Evolutionary conservation across 1,284 basidiomycete species (phyloP).

Genomic region (Heterobasidion parviporum): DNA sequence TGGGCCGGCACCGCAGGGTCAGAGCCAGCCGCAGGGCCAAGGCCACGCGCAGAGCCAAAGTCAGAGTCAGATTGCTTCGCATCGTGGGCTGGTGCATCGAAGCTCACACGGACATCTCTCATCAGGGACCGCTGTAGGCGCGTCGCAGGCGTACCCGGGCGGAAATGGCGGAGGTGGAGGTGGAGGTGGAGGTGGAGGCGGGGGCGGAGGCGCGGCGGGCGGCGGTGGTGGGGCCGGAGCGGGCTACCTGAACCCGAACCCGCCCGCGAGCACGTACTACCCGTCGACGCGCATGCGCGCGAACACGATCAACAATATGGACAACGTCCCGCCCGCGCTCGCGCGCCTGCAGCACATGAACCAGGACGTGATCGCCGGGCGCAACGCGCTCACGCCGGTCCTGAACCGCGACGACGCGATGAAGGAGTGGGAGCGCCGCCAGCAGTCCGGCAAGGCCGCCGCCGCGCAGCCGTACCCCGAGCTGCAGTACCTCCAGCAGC

Average conservation of each 20-base stretch:
- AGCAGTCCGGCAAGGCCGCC: conserved; percentile 60
- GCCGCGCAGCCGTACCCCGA: conserved; percentile 75
- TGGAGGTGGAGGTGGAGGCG: neutral
- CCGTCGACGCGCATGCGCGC: conserved; percentile 61
- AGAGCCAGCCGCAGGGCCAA: conserved; percentile 12
- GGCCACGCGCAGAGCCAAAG: no score
- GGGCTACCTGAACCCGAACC: conserved; percentile 40
- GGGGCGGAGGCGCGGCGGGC: conserved; percentile 6
- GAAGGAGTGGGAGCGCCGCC: conserved; percentile 83
- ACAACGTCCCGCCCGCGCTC: conserved; percentile 85
- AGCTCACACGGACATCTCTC: conserved; percentile 39
- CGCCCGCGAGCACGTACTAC: conserved; percentile 64
- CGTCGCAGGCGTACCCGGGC: neutral
- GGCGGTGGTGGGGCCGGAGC: conserved; percentile 24
- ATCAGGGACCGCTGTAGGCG: neutral
- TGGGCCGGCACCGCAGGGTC: conserved; percentile 14
- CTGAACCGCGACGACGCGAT: conserved; percentile 86
- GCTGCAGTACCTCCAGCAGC: conserved; percentile 84
- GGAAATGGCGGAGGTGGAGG: neutral
- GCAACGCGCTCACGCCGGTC: conserved; percentile 81
- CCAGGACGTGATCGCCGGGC: conserved; percentile 73
- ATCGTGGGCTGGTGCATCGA: conserved; percentile 32
- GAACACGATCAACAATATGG: conserved; percentile 85
- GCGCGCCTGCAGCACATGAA: conserved; percentile 86
- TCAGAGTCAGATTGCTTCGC: conserved; percentile 6